These are phyloP conservation scores for Auxenochlorella pyrenoidosa DNA, from an alignment of 139 green algal genomes.

Conservation along the genomic window DNA sequence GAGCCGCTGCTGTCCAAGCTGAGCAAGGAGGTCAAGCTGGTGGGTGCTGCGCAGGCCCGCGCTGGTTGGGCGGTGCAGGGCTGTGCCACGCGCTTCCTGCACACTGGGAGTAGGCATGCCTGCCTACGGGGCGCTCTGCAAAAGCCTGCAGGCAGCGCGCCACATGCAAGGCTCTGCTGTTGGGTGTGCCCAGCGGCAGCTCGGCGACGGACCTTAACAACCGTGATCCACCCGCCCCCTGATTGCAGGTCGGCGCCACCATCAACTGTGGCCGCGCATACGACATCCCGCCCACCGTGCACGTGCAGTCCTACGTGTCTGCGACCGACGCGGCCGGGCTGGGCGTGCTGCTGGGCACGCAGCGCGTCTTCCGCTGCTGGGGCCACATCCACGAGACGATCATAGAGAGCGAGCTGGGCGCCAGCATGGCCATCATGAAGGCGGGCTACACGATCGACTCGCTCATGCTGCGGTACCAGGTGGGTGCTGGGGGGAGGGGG, in stretches of 20 bases:
- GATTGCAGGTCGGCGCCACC: constrained; percentile 39
- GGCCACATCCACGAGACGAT: constrained; percentile 50
- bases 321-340: constrained; percentile 61
- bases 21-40: constrained; percentile 55
- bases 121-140: neutral
- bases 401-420: constrained; percentile 57
- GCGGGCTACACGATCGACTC: constrained; percentile 62
- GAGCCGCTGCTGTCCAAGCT: constrained; percentile 50
- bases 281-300: constrained; percentile 39
- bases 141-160: neutral
- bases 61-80: neutral
- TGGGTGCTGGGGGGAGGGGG: neutral
- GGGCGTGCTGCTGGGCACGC: constrained; percentile 41
- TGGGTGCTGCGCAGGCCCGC: constrained; percentile 2
- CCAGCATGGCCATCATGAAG: constrained; percentile 52
- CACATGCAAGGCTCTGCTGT: too few relatives aligned
- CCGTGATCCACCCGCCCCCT: neutral
- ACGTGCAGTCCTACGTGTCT: constrained; percentile 63
- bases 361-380: constrained; percentile 53
- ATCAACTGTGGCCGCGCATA: constrained; percentile 57
- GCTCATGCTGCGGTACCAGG: constrained; percentile 67
- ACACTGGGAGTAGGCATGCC: neutral
- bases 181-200: too few relatives aligned
- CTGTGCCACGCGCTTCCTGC: neutral
- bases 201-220: neutral